These are phyloP conservation scores for Dendrobium chrysotoxum DNA, from an alignment of 106 monocot species.

Conservation along the genomic window DNA sequence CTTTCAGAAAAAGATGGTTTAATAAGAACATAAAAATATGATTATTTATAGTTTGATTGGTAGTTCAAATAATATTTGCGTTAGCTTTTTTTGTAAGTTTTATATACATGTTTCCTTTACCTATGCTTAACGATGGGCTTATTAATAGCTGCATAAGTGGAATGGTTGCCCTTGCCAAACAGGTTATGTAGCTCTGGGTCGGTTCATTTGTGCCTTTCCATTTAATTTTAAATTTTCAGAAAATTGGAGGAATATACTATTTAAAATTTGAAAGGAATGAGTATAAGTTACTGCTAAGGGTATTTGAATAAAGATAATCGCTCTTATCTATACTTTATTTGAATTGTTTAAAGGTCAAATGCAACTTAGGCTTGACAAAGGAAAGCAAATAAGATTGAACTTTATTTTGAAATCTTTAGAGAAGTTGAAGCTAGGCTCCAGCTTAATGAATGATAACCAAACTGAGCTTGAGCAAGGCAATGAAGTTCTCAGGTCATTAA, in stretches of 20 bases:
- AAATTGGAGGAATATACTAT: too few relatives aligned
- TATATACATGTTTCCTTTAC: background rate
- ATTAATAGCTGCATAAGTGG: background rate
- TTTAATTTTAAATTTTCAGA: too few relatives aligned
- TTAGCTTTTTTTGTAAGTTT: background rate
- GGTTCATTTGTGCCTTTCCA: background rate
- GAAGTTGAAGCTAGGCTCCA: background rate
- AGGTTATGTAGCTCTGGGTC: background rate
- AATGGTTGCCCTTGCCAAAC: background rate
- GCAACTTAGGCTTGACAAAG: background rate
- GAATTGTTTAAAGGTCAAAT: too few relatives aligned
- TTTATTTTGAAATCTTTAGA: background rate
- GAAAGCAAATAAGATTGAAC: background rate
- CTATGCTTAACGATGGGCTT: background rate
- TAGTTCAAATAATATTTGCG: background rate
- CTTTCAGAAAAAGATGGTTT: background rate
- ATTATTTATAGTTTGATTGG: background rate
- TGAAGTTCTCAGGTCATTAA: background rate
- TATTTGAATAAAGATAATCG: background rate
- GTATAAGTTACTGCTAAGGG: background rate
- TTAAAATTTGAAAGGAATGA: background rate
- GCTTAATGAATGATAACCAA: background rate
- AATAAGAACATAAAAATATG: background rate
- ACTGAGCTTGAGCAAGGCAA: background rate
- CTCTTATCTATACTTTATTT: background rate